Conservation (phyloP, 805 yeast genomes). For the Wickerhamomyces chambardii region DNA sequence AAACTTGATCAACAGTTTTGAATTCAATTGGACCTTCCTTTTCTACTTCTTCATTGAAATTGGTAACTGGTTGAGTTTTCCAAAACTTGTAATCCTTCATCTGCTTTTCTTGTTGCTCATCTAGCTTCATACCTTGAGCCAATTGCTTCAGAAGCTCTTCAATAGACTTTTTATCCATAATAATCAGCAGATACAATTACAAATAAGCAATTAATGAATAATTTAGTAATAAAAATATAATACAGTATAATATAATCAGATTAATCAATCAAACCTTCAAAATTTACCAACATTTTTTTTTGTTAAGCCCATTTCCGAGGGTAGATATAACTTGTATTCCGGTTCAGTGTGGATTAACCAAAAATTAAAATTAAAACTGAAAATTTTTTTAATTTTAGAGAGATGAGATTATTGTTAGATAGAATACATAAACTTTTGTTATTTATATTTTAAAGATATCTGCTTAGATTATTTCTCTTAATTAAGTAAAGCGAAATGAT, state of each 20-base stretch:
- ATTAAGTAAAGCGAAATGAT: conserved; percentile 42
- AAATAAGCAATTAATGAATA: too few species aligned
- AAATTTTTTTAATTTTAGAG: conserved; percentile 1
- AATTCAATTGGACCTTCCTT: conserved; percentile 79
- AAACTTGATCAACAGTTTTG: conserved; percentile 66
- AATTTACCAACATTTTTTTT: background rate
- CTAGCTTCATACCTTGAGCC: conserved; percentile 27
- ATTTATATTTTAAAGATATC: too few species aligned
- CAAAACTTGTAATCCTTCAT: conserved; percentile 93
- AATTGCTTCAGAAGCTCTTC: conserved; percentile 47
- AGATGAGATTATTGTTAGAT: conserved; percentile 13
- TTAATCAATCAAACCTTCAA: too few species aligned
- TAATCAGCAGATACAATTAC: background rate
- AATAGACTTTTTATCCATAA: conserved; percentile 28
- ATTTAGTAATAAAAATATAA: too few species aligned
- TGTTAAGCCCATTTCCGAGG: background rate
- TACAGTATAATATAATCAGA: too few species aligned
- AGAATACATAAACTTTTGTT: too few species aligned
- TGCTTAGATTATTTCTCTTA: too few species aligned
- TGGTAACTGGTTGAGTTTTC: conserved; percentile 95
- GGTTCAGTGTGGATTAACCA: too few species aligned
- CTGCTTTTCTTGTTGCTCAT: conserved; percentile 51
- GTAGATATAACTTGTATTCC: too few species aligned
- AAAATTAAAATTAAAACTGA: too few species aligned
- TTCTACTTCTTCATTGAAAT: conserved; percentile 55